Evolutionary conservation across 1,139 yeast species (phyloP).

Genomic region (Pichia sp.): DNA sequence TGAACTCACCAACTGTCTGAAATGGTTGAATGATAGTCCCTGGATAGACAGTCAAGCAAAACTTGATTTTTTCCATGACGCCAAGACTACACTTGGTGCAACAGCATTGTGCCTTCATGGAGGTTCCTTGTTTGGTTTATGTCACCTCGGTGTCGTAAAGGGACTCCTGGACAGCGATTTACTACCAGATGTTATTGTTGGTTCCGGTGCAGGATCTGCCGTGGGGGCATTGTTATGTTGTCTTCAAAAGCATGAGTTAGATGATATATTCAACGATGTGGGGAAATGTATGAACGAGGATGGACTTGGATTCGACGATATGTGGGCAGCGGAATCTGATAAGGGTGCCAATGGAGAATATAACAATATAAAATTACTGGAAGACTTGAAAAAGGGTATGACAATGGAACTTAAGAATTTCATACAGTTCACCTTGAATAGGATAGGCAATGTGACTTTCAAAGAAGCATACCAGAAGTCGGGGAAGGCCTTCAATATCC

Average conservation of each 20-base stretch:
- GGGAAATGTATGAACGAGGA: constrained; percentile 5
- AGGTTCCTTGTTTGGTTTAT: constrained; percentile 87
- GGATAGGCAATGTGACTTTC: constrained; percentile 82
- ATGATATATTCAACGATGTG: constrained; percentile 8
- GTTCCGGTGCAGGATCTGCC: constrained; percentile 91
- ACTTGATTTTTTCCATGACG: constrained; percentile 82
- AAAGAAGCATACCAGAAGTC: constrained; percentile 90
- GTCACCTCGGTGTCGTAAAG: constrained; percentile 88
- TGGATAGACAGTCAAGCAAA: constrained; percentile 44
- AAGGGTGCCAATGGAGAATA: constrained; percentile 1
- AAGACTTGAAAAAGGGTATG: constrained; percentile 50
- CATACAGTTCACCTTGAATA: constrained; percentile 66
- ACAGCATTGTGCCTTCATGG: constrained; percentile 91
- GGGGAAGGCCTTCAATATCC: constrained; percentile 75
- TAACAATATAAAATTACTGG: constrained; percentile 11
- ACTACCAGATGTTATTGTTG: constrained; percentile 82
- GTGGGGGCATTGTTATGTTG: constrained; percentile 84
- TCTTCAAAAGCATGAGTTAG: constrained; percentile 43
- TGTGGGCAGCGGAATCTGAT: not conserved
- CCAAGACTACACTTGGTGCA: constrained; percentile 82
- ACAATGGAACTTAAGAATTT: constrained; percentile 80
- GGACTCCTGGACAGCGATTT: constrained; percentile 68
- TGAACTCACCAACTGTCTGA: constrained; percentile 67
- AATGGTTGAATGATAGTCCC: constrained; percentile 34
- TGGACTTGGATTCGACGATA: constrained; percentile 31